phyloP scores from a whole-genome alignment of 2,329 filamentous ascomycete genomes.

The Trichoderma cornu-damae region DNA sequence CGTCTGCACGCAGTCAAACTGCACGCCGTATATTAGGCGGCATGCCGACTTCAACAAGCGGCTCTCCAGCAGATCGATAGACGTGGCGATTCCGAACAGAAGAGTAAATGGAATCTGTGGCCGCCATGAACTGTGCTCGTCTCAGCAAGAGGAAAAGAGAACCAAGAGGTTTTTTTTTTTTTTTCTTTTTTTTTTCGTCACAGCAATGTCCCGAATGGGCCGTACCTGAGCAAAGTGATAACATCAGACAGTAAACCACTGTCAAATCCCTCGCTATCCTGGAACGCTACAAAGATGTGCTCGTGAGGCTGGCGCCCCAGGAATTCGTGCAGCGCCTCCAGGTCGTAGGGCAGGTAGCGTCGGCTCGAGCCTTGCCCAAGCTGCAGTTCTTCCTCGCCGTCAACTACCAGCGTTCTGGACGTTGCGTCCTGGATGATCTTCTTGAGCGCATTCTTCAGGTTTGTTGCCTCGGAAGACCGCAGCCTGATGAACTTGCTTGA shows the following conservation, averaged over 20 bases:
- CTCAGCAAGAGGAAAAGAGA: conserved; percentile 28
- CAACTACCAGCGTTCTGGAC: conserved; percentile 41
- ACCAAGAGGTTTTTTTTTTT: too few relatives aligned
- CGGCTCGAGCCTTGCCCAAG: conserved; percentile 47
- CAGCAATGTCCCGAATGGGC: conserved; percentile 13
- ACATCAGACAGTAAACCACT: conserved; percentile 65
- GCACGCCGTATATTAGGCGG: conserved; percentile 60
- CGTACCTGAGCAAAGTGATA: conserved; percentile 62
- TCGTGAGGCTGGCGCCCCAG: conserved; percentile 48
- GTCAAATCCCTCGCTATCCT: conserved; percentile 81
- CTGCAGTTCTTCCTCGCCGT: conserved; percentile 54
- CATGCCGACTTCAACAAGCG: conserved; percentile 65
- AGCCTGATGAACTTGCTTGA: conserved; percentile 59
- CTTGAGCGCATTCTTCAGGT: conserved; percentile 68
- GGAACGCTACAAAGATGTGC: conserved; percentile 66
- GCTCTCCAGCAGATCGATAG: conserved; percentile 72
- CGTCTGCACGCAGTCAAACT: conserved; percentile 73
- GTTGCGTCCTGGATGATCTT: conserved; percentile 65
- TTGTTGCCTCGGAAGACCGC: conserved; percentile 65
- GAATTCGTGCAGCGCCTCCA: conserved; percentile 63
- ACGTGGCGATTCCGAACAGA: conserved; percentile 76
- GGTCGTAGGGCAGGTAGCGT: conserved; percentile 70
- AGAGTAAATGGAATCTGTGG: conserved; percentile 72
- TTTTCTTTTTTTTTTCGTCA: not conserved
- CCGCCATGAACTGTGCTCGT: conserved; percentile 52